Conservation (phyloP, 257 asterid species). For the Solanum tacnaense region DNA sequence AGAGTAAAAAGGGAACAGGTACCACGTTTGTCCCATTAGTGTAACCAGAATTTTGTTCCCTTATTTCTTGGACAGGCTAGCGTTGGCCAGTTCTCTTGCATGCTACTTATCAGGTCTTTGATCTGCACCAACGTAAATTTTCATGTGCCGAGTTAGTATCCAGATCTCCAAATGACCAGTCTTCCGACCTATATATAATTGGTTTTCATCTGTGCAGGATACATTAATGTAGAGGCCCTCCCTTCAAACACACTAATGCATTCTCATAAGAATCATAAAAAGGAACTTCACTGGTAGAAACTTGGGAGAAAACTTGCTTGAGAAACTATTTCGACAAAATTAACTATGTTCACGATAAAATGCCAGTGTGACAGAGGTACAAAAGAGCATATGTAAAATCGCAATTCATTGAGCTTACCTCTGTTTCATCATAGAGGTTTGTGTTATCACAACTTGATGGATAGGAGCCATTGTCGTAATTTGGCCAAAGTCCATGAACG, state of each 20-base stretch:
- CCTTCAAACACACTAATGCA: neutral
- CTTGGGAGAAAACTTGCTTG: neutral
- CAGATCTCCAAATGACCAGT: neutral
- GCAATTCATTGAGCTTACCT: neutral
- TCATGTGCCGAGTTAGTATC: neutral
- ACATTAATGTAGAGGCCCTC: neutral
- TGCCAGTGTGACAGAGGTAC: neutral
- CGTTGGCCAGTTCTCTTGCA: slow-evolving; percentile 14
- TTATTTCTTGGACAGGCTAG: slow-evolving; percentile 10
- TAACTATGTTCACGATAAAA: neutral
- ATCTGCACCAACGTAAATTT: neutral
- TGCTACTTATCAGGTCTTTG: slow-evolving; percentile 5
- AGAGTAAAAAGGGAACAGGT: slow-evolving; percentile 21
- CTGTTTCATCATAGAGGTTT: neutral
- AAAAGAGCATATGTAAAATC: neutral
- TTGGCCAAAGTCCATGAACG: slow-evolving; percentile 19
- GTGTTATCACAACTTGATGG: slow-evolving; percentile 5
- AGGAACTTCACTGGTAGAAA: neutral
- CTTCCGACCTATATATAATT: neutral
- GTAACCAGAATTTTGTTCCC: neutral
- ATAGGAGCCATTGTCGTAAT: slow-evolving; percentile 5
- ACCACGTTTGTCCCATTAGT: slow-evolving; percentile 16
- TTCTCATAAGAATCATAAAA: neutral
- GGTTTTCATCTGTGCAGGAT: neutral
- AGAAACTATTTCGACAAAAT: neutral